Base-by-base conservation (phyloP, 495 filamentous ascomycete species). In the Chlorociboria aeruginascens region DNA sequence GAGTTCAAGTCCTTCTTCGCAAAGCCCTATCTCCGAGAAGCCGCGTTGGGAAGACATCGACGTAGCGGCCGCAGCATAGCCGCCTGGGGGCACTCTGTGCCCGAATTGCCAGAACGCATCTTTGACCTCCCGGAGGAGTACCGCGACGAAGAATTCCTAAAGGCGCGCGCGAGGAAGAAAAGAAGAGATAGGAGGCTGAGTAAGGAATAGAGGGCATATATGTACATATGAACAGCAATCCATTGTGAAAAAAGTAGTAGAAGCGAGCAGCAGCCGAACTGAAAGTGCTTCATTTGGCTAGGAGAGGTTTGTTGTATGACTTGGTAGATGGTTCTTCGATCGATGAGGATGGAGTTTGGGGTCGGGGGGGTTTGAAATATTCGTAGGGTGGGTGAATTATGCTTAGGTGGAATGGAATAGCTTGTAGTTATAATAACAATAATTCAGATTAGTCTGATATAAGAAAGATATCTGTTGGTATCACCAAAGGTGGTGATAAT, bases 1-100 rank as follows among this genome's bases (percentile, higher is more conserved):
- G 84, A 86, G 16, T 90, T 96, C 60, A 86, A 71, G 3, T 93
- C 86, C 0, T 95, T 95, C 67, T 96, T 84, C 63, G 45, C 69
- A 11, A 88, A 90, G 60, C 76, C 72, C 7, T 76, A 93, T 55
- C 71, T 84, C 38, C 84, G 90, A 32, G 82, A 81, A 3, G 74
- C 79, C 9, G 90, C 92, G 8, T 59, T 90, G 29, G 82, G 67
- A 47, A 74, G 70, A 61, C 68, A 66, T 50, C 72, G 76, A 39
- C 72, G 73, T 46, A 72, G 70, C 51, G 74, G 77, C 17, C 71
- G 78, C 25, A 78, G 55, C 43, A 64, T 67, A 47, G 53, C 69
- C 25, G 74, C 93, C 0, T 97, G 93, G 69, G 92, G 93, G 3
- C 76, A 82, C 10, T 81, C 85, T 0, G 62, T 97, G 10, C 89